phyloP scores from a whole-genome alignment of 306 rosid species.

The Prunus kanzakura region DNA sequence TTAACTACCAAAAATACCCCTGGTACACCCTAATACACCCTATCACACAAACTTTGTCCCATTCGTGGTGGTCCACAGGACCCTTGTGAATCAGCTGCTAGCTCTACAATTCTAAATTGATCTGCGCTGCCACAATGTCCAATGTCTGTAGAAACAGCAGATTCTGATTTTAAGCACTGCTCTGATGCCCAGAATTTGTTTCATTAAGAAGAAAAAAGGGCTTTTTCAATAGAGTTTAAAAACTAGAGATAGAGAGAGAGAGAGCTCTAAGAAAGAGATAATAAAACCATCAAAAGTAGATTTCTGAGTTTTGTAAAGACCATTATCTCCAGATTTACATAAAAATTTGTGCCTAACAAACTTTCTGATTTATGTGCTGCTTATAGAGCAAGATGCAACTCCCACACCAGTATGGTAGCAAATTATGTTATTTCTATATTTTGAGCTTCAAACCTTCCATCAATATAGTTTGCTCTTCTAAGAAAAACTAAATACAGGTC shows the following conservation, averaged over 20 bases:
- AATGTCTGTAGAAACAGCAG: slow-evolving; percentile 62
- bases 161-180: slow-evolving; percentile 7
- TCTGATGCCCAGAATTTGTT: slow-evolving; percentile 9
- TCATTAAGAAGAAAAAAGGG: neutral
- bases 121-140: slow-evolving; percentile 95
- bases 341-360: no score
- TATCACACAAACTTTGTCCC: no score
- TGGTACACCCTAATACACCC: no score
- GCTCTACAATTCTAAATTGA: slow-evolving; percentile 78
- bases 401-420: neutral
- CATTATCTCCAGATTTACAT: no score
- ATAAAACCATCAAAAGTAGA: no score
- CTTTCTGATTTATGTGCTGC: neutral
- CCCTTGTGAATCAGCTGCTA: slow-evolving; percentile 77
- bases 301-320: no score
- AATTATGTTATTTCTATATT: neutral
- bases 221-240: neutral
- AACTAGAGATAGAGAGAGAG: neutral
- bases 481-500: neutral
- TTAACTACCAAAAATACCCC: no score
- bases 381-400: neutral
- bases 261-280: no score
- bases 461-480: neutral
- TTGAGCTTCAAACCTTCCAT: neutral
- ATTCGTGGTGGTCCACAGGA: no score